Evolutionary conservation across 2,329 filamentous ascomycete species (phyloP).

Genomic region (Sporothrix inflata): DNA sequence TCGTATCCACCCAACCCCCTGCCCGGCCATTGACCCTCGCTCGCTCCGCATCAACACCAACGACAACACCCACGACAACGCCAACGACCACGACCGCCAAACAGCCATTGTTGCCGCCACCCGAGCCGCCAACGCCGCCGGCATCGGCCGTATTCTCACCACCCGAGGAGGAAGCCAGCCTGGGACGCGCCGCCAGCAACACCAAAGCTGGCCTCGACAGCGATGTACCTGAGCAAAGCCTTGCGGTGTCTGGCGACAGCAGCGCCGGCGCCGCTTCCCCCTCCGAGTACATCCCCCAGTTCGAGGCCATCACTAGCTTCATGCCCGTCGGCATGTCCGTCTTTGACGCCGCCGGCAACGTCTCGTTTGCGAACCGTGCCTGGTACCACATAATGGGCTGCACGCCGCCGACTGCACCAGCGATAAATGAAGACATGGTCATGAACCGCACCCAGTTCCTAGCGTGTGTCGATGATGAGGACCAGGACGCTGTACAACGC

Average conservation of each 20-base stretch:
- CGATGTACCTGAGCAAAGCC: constrained; percentile 4
- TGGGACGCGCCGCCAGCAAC: background rate
- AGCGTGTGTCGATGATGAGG: constrained; percentile 52
- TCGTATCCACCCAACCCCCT: background rate
- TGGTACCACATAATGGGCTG: constrained; percentile 60
- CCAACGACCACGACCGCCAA: background rate
- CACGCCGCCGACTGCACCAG: constrained; percentile 33
- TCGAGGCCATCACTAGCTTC: constrained; percentile 72
- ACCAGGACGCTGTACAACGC: constrained; percentile 46
- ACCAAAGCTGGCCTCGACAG: background rate
- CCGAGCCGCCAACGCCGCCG: constrained; percentile 6
- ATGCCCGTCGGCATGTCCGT: constrained; percentile 77
- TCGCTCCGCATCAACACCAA: background rate
- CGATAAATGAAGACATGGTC: constrained; percentile 26
- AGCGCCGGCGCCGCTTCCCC: background rate
- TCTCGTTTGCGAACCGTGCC: constrained; percentile 72
- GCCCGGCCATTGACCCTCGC: background rate
- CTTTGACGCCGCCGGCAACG: constrained; percentile 63
- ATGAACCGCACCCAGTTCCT: constrained; percentile 41
- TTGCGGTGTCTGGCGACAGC: background rate
- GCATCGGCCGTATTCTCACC: constrained; percentile 20
- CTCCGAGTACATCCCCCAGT: constrained; percentile 56
- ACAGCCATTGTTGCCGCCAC: background rate
- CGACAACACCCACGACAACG: background rate
- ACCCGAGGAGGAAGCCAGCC: background rate